Evolutionary conservation across 805 yeast genomes (phyloP), one percentile per base, ranked within the genome.

Genomic region (Candida golubevii): DNA sequence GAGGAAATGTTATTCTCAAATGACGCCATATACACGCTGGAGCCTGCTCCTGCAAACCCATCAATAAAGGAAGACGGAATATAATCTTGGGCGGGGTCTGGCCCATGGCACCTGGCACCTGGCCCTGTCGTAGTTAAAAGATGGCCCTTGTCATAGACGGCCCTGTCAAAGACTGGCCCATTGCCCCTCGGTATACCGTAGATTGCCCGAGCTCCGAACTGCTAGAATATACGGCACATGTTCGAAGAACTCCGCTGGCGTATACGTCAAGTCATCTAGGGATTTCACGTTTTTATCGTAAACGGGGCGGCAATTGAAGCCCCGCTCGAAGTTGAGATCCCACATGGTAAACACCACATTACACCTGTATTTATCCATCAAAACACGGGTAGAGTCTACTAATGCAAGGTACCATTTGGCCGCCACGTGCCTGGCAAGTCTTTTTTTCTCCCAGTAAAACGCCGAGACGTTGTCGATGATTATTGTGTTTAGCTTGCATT

Each of bases 381-480:
- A 45, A 3, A 33, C 30, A 5, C 41, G 44, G 7, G 60, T 12
- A 10, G 48, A 13, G 7, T 39, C 41, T 13, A 28, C 38, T n/a
- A 64, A 32, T 9, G 45, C 48, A 14, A 29, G 10, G 44, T 60
- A 62, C 44, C 50, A 50, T 12, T 45, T 35, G 1, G 27, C 28
- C 8, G 35, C 36, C 34, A 15, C 13, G 13, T 39, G 13, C 30
- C 38, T 14, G 6, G 36, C 32, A 23, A 33, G 5, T 30, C 39
- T 27, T 38, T 54, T 57, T 31, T 61, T 46, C 7, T 61, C 61
- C 71, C 71, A 68, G 46, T 57, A 62, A 43, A 57, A 66, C n/a
- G 60, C 53, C 2, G 72, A 67, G n/a, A 68, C 33, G 48, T 63
- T 63, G 29, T 66, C 66, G 5, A 66, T 48, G 7, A 66, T 44